These are phyloP conservation scores for Nothophoma quercina DNA, from an alignment of 2,329 filamentous ascomycete species.

Conservation along the genomic window DNA sequence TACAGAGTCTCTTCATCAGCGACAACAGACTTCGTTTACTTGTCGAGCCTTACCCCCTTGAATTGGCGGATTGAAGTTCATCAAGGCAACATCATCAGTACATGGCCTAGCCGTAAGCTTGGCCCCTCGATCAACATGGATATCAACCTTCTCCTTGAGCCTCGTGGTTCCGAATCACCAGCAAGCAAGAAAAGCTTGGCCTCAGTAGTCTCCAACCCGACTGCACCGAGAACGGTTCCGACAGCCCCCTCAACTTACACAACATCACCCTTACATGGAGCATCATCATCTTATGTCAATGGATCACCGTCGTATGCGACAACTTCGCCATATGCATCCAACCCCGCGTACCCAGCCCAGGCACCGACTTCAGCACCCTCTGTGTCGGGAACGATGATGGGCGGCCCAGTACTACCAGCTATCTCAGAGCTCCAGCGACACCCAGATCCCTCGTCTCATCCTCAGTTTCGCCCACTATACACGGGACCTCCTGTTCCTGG, in stretches of 20 bases:
- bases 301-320: slow-evolving; percentile 43
- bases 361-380: slow-evolving; percentile 36
- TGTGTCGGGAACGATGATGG: slow-evolving; percentile 40
- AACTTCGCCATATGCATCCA: slow-evolving; percentile 40
- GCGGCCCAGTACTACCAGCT: slow-evolving; percentile 49
- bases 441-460: slow-evolving; percentile 49
- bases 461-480: slow-evolving; percentile 50
- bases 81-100: slow-evolving; percentile 19
- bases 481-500: slow-evolving; percentile 54
- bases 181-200: slow-evolving; percentile 55
- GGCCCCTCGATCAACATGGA: slow-evolving; percentile 77
- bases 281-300: slow-evolving; percentile 41
- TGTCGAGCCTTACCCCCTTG: slow-evolving; percentile 1
- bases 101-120: slow-evolving; percentile 55
- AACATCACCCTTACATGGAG: slow-evolving; percentile 44
- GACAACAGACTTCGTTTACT: background rate
- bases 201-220: slow-evolving; percentile 45
- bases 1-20: background rate
- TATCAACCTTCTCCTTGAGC: slow-evolving; percentile 89
- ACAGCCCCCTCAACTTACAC: slow-evolving; percentile 47
- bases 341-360: slow-evolving; percentile 35
- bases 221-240: slow-evolving; percentile 50
- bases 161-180: slow-evolving; percentile 74
- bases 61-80: background rate
- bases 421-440: slow-evolving; percentile 49